These are phyloP conservation scores for Ophiobolus disseminans DNA, from an alignment of 2,329 filamentous ascomycete species.

Conservation along the genomic window DNA sequence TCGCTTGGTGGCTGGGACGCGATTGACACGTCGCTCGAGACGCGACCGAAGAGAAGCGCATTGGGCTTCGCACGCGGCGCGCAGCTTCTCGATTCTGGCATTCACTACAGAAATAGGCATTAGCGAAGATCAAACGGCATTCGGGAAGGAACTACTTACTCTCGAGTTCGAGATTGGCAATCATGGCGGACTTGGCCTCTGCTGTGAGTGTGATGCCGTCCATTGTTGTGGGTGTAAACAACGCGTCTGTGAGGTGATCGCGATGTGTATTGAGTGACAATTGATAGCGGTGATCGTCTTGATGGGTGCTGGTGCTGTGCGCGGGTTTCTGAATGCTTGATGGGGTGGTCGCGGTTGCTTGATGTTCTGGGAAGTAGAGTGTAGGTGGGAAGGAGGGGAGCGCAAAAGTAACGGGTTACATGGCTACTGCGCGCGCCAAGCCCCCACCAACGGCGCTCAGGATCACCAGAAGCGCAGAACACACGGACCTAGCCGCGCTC, in stretches of 20 bases:
- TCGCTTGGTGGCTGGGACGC: conserved; percentile 81
- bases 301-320: conserved; percentile 2
- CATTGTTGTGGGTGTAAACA: conserved; percentile 32
- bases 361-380: conserved; percentile 15
- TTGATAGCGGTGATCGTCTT: conserved; percentile 1
- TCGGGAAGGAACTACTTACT: conserved; percentile 20
- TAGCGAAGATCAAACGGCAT: conserved; percentile 19
- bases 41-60: conserved; percentile 83
- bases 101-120: conserved; percentile 68
- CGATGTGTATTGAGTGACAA: not conserved
- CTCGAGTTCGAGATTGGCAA: conserved; percentile 43
- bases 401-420: conserved; percentile 1
- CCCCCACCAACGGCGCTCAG: not conserved
- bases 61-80: conserved; percentile 87
- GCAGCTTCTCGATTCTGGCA: conserved; percentile 83
- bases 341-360: conserved; percentile 24
- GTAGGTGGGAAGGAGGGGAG: conserved; percentile 23
- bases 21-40: conserved; percentile 91
- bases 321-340: conserved; percentile 6
- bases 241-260: conserved; percentile 17
- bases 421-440: conserved; percentile 11
- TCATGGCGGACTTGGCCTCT: conserved; percentile 44
- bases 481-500: too few species aligned
- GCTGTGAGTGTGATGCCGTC: conserved; percentile 30
- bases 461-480: too few species aligned